Evolutionary conservation across 2,329 filamentous ascomycete species (phyloP), one percentile per base, ranked within the genome.

Genomic region (Apiospora arundinis): DNA sequence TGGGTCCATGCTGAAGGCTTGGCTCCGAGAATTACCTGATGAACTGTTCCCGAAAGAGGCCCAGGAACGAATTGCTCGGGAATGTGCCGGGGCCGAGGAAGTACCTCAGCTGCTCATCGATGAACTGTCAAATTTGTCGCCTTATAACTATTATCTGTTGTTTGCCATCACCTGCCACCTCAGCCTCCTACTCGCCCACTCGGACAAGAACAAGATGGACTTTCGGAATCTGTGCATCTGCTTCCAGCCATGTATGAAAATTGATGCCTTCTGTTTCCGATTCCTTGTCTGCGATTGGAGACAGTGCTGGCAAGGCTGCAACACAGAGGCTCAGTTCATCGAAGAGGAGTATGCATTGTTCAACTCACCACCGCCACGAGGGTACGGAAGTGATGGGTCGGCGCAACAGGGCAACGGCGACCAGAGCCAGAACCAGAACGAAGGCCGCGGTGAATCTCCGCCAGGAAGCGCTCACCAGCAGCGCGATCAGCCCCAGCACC

Each of bases 161-260:
- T 98, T 98, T 80, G 95, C 95, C 77, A 97, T 98, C 76, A 98
- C 95, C 45, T 98, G 95, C 82, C 95, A 98, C 78, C 91, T 98
- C 67, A 97, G 95, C 77, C 88, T 98, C 37, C 88, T 98, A 12
- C 91, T 97, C 76, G 95, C 94, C 1, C 95, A 97, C 81, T 93
- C 95, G 32, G 94, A 97, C 74, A 95, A 95, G 85, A 98, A 98
- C 88, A 97, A 97, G 85, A 98, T 98, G 95, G 94, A 97, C 80
- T 97, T 95, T 80, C 91, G 94, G 79, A 98, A 98, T 75, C 86
- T 98, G 32, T 97, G 95, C 83, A 97, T 98, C 76, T 98, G 95
- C 84, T 98, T 98, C 82, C 95, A 97, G 82, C 95, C 95, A 4
- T 97, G 95, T 82, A 94, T 98, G 89, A 97, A 95, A 83, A 96